Conservation (phyloP, 2,329 filamentous ascomycete species). For the Fusarium circinatum region DNA sequence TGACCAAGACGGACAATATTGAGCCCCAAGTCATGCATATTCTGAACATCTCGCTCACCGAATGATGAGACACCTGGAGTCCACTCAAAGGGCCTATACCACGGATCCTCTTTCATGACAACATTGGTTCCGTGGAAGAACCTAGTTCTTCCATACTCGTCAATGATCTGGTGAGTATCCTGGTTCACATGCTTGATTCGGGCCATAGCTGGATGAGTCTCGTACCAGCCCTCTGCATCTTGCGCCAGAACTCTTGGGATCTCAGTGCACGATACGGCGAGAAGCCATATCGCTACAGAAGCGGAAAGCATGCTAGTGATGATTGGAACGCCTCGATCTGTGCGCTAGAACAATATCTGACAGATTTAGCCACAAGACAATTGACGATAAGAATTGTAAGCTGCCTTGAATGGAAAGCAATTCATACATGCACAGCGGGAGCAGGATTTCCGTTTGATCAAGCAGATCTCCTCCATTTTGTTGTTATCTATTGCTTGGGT, state of each 20-base stretch:
- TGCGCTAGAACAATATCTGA: rapidly evolving
- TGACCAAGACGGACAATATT: neutral
- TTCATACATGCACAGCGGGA: neutral
- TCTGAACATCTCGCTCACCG: neutral
- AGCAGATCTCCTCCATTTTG: rapidly evolving
- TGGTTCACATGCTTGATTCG: neutral
- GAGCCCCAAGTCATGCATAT: neutral
- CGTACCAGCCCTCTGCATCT: neutral
- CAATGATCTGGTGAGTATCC: neutral
- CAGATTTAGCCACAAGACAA: neutral
- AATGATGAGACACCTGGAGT: neutral
- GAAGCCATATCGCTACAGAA: neutral
- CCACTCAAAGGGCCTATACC: neutral
- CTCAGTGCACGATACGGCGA: rapidly evolving
- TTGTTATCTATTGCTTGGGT: too few species aligned
- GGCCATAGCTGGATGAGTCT: neutral
- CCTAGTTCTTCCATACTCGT: neutral
- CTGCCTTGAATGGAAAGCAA: rapidly evolving
- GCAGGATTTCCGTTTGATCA: rapidly evolving
- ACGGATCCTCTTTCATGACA: neutral
- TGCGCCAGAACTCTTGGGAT: neutral
- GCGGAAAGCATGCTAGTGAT: rapidly evolving
- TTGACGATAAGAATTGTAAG: rapidly evolving
- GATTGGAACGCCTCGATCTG: rapidly evolving
- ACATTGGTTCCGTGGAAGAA: neutral